Evolutionary conservation across 2,329 filamentous ascomycete species (phyloP).

Genomic region (Claviceps sp.): DNA sequence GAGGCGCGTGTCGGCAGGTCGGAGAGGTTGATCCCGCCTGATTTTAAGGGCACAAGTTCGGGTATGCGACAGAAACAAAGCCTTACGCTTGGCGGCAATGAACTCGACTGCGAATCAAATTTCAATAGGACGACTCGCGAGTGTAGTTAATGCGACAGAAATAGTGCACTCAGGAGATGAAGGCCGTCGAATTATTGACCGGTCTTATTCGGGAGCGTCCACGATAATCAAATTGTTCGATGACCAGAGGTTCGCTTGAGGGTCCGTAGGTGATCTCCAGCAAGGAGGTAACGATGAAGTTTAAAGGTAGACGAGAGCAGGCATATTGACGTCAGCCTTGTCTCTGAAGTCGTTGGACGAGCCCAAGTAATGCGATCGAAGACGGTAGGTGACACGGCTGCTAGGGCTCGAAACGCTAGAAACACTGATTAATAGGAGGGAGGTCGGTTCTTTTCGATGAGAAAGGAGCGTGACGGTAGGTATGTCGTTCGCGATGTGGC

Average conservation of each 20-base stretch:
- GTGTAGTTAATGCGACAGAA: background rate
- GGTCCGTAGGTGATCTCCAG: background rate
- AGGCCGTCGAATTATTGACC: background rate
- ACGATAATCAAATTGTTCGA: background rate
- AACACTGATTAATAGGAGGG: background rate
- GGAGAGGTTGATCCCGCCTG: background rate
- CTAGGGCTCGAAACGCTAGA: background rate
- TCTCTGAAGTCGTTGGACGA: background rate
- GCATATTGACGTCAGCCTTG: slow-evolving; percentile 4
- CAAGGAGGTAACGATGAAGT: background rate
- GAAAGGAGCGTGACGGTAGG: background rate
- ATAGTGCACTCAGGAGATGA: background rate
- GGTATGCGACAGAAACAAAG: background rate
- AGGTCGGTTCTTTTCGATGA: too few species aligned
- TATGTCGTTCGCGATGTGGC: background rate
- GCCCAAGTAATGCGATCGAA: background rate
- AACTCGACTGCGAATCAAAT: background rate
- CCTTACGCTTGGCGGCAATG: background rate
- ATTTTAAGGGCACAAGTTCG: background rate
- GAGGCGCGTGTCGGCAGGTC: background rate
- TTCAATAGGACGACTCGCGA: background rate
- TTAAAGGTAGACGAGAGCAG: background rate
- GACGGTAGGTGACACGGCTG: background rate
- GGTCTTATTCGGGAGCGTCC: background rate
- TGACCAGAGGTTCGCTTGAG: background rate